A percentile compares a stretch with the other conserved stretches of the same genome.
Evolutionary conservation across 257 asterid genomes (phyloP).

Genomic region (Prunella vulgaris): DNA sequence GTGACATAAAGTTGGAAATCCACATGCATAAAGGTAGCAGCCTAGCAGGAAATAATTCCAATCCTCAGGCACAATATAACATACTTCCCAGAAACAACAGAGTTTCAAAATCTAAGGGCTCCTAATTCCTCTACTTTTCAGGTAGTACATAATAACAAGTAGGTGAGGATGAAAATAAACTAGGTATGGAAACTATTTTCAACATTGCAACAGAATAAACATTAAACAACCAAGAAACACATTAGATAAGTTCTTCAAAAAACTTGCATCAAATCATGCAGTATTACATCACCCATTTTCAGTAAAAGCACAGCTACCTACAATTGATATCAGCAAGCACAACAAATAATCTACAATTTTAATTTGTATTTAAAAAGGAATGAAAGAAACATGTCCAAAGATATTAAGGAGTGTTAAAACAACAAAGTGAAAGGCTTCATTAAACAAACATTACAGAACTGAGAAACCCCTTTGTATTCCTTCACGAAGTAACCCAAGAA

Average conservation of each 20-base stretch:
- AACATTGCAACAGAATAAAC: background rate
- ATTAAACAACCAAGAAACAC: background rate
- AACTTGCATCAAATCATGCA: background rate
- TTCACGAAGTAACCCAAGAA: background rate
- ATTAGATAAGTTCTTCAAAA: background rate
- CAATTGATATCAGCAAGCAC: background rate
- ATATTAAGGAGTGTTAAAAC: background rate
- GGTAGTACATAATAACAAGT: background rate
- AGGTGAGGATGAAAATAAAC: background rate
- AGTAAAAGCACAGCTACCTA: background rate
- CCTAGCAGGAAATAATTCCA: background rate
- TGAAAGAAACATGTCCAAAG: background rate
- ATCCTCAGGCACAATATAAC: background rate
- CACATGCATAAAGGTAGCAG: background rate
- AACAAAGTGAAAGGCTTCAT: background rate
- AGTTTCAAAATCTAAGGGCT: background rate
- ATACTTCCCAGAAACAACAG: background rate
- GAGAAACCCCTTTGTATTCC: no score
- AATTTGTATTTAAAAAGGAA: background rate
- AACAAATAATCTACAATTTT: background rate
- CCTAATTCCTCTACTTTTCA: background rate
- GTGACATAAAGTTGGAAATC: constrained; percentile 6
- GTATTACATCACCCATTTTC: background rate
- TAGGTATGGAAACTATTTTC: background rate
- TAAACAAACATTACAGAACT: background rate